Base-by-base conservation (phyloP, 805 yeast species). In the Kurtzmaniella cleridarum region DNA sequence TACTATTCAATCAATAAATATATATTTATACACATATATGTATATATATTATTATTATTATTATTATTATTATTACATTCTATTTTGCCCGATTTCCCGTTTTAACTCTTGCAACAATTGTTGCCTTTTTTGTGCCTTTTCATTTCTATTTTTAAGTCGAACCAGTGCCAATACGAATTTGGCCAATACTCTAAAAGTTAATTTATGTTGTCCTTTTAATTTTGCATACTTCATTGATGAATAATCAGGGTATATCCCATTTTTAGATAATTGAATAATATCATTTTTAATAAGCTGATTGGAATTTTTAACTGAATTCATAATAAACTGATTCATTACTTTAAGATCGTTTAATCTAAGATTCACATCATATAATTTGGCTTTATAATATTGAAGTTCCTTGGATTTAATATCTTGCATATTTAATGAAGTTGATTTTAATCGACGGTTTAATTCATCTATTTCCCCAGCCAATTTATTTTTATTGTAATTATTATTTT, bases 291-390 rank as follows among this genome's bases (percentile, higher is more conserved):
- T 39, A 32, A 44, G 39, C 24, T 49, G 45, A 28, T 55, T 54
- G 9, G 66, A 53, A 39, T 57, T 57, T 35, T 50, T 53, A 28
- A 62, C 51, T 14, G 66, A 48, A 14, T 54, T 47, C 34, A 56
- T 51, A 20, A 59, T 55, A 44, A 51, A 64, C 2, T 53, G 41
- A 43, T 68, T 60, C 66, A 66, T 61, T 37, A 57, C 35, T 34
- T 55, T 53, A 37, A 67, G 50, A 42, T 66, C 69, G 35, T 63
- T 60, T 34, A 59, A 53, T 35, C 49, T 55, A 39, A 60, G 33
- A 35, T 64, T 59, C 38, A 68, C 53, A 41, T 76, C 78, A 34
- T 67, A 66, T 34, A 75, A 57, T 47, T 69, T 73, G 38, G 77
- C 69, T 46, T 60, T 68, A 53, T 68, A 72, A 40, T 71, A 64